Base-by-base conservation (phyloP, 2,329 filamentous ascomycete genomes). In the Monosporascus sp. region DNA sequence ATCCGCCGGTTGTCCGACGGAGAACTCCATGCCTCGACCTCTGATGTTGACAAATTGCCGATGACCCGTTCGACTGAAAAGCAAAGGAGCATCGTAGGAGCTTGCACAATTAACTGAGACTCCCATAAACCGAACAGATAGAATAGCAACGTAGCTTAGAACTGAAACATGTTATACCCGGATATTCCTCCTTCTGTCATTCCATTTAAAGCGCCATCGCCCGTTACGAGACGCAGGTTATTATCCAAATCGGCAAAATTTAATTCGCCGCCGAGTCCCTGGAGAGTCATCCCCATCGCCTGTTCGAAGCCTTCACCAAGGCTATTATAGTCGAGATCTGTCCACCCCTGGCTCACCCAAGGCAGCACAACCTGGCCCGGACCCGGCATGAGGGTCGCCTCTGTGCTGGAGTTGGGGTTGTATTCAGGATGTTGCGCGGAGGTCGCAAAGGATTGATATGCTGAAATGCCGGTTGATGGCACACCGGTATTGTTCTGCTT, bases 221-320 rank as follows among this genome's bases (percentile, higher is more conserved):
- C 19, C 19, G 22, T 24, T 19, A 16, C 11, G 20, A 31, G 20
- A n/a, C 43, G 43, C 24, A 46, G n/a, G 43, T 17, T 27, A n/a
- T 16, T 27, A 14, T 46, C 43, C 43, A 24, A 46, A 11, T 46
- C 43, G 24, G 31, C 2, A 34, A 43, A 20, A 24, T 44, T 44
- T 44, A 20, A n/a, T 2, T 66, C 65, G 48, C 64, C 67, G 8
- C 61, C 62, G 17, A 73, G 66, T 5, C 68, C 73, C 11, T 68
- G 69, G 40, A 76, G 60, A 3, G 73, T 74, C 52, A 74, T 64
- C 40, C 73, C 73, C 69, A 76, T 69, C n/a, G 73, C 73, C 51
- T 76, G 71, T 50, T 72, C 72, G 52, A 74, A 72, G 14, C 71
- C 72, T 51, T 74, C 71, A 22, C 69, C 70, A 20, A 74, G 61